Evolutionary conservation across 1,284 basidiomycete genomes (phyloP).

Genomic region (Polyporus tsugae): DNA sequence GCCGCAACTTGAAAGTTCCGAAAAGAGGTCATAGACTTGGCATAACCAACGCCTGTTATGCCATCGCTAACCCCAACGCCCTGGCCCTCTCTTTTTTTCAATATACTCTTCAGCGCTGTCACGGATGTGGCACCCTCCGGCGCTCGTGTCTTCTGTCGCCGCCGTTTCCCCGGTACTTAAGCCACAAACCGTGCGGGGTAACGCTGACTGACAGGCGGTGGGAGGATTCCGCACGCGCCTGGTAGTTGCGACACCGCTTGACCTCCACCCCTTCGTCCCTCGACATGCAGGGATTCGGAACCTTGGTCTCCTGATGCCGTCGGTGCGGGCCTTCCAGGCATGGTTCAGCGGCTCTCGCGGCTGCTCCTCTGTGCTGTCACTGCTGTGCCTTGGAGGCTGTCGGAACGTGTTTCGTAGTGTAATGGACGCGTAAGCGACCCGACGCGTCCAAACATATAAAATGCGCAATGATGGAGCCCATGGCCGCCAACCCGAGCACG

Average conservation of each 20-base stretch:
- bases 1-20: background rate
- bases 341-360: background rate
- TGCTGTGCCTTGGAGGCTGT: background rate
- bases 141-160: background rate
- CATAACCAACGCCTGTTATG: slow-evolving; percentile 5
- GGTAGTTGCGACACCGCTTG: background rate
- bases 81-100: background rate
- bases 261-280: background rate
- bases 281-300: slow-evolving; percentile 1
- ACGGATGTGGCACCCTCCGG: background rate
- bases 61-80: background rate
- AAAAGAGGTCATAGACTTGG: background rate
- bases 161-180: background rate
- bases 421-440: background rate
- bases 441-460: background rate
- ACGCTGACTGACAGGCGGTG: background rate
- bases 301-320: background rate
- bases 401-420: background rate
- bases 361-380: background rate
- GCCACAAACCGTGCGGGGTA: background rate
- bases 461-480: background rate
- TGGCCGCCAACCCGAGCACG: background rate
- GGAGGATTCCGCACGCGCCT: background rate
- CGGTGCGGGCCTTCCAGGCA: background rate
- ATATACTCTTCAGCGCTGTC: background rate